phyloP scores from a whole-genome alignment of 805 yeast species.

The Candida xyloterini region DNA sequence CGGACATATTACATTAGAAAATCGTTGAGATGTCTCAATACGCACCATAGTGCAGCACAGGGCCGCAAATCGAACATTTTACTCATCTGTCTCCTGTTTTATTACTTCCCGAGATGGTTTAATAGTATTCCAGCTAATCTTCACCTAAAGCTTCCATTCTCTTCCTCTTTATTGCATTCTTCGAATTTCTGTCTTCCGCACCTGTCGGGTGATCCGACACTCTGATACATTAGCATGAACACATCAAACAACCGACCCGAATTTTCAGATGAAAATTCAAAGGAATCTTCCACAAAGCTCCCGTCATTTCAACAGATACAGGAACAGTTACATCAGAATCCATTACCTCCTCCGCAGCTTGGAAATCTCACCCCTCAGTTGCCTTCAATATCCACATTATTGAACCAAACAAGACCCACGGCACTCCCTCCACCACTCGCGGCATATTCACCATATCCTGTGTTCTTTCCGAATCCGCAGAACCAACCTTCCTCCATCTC shows the following conservation, averaged over 20 bases:
- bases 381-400: conserved; percentile 8
- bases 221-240: conserved; percentile 3
- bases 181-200: background rate
- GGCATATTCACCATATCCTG: conserved; percentile 5
- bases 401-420: conserved; percentile 4
- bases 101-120: conserved; percentile 5
- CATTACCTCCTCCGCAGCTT: conserved; percentile 4
- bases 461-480: conserved; percentile 4
- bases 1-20: conserved; percentile 3
- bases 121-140: background rate
- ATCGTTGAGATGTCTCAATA: conserved; percentile 5
- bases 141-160: background rate
- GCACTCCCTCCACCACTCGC: conserved; percentile 3
- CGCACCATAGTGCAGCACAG: conserved; percentile 7
- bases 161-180: background rate
- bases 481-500: background rate
- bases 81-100: conserved; percentile 2
- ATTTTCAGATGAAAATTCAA: background rate
- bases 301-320: conserved; percentile 12
- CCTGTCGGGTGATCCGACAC: conserved; percentile 7
- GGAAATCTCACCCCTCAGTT: conserved; percentile 1
- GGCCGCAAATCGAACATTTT: background rate
- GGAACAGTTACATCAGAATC: background rate
- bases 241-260: conserved; percentile 1
- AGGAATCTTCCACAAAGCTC: conserved; percentile 1